These are phyloP conservation scores for Pyronema omphalodes DNA, from an alignment of 495 filamentous ascomycete genomes.

Conservation along the genomic window DNA sequence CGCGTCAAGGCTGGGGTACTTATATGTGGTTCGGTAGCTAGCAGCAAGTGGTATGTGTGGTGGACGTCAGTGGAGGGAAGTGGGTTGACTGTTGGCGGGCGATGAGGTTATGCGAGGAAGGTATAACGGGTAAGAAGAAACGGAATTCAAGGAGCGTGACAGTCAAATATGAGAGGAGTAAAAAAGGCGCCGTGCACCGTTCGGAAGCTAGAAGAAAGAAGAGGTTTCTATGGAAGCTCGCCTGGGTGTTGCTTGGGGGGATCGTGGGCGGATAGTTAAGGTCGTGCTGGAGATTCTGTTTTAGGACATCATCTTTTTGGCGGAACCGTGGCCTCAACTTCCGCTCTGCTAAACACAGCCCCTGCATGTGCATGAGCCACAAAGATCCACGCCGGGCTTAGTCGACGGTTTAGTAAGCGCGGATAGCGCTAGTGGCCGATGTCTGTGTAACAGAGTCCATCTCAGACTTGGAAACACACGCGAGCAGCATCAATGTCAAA, in stretches of 20 bases:
- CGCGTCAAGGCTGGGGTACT: neutral
- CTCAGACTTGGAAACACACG: too few relatives aligned
- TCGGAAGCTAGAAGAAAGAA: neutral
- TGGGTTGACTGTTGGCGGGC: neutral
- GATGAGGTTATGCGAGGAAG: neutral
- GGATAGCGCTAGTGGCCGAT: too few relatives aligned
- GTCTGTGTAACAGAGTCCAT: too few relatives aligned
- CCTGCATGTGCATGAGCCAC: neutral
- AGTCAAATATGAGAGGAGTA: neutral
- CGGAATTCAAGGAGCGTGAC: neutral
- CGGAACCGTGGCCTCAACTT: constrained; percentile 6
- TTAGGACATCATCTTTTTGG: neutral
- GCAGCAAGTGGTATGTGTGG: neutral
- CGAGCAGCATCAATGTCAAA: too few relatives aligned
- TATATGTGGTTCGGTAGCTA: neutral
- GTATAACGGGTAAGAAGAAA: neutral
- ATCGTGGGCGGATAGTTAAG: neutral
- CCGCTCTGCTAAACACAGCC: neutral
- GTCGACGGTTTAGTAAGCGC: too few relatives aligned
- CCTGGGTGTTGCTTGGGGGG: neutral
- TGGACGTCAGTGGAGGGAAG: neutral
- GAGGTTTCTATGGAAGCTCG: neutral
- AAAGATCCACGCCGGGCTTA: neutral
- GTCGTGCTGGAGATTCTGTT: neutral
- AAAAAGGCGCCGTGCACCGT: neutral